Evolutionary conservation across 805 yeast genomes (phyloP), one percentile per base, ranked within the genome.

Genomic region (Yueomyces sp.): DNA sequence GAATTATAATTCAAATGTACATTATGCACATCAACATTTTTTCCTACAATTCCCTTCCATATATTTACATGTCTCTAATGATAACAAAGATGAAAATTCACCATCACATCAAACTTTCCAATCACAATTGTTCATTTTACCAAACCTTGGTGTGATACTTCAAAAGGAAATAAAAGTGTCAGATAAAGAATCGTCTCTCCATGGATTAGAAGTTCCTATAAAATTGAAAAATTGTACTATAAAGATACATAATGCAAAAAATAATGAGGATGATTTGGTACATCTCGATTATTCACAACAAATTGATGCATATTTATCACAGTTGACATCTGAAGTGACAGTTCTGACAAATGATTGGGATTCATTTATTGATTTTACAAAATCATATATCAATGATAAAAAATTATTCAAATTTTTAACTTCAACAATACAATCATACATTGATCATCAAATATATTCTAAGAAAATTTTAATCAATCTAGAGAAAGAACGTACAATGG

Each of bases 401-500:
- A 51, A 49, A 39, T 3, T 42, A 1, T 44, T 40, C 19, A 31
- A 37, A 4, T 50, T 52, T 33, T 29, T 52, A 30, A 46, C 47
- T 4, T 42, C 41, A 6, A 47, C 42, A 40, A 46, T 52, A 36
- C 54, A 48, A 36, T 40, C 39, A 31, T 49, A 46, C 40, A 54
- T 51, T 9, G 59, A 53, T 29, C 56, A 54, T 41, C 52, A 49
- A 38, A 46, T 60, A 19, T 50, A 54, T 40, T 52, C 58, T n/a
- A 48, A 57, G 26, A 53, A 57, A 37, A 39, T 57, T 30, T 38
- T 54, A 19, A 46, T 41, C 27, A 74, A 74, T 48, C 66, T 82
- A 51, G 74, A 70, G 50, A 79, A 76, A 55, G 85, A 79, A 44
- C 70, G 74, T 40, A 79, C 81, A 49, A 68, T 83, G 70, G 75